phyloP scores from a whole-genome alignment of 129 eudicot species.

The Kitagawia praeruptora region DNA sequence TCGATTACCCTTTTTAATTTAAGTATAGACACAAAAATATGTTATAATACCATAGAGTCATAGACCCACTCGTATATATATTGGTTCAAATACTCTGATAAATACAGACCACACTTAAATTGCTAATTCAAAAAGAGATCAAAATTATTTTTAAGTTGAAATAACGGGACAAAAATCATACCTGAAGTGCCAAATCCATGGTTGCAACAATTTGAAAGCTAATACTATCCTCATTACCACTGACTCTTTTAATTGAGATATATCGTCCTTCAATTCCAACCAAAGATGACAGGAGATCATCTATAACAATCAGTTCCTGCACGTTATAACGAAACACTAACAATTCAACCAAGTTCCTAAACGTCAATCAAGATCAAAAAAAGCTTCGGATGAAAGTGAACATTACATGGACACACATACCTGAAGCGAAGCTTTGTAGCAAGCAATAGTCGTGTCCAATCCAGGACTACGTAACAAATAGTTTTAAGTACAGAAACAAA shows the following conservation, averaged over 20 bases:
- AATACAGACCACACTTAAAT: not conserved
- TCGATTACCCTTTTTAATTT: not conserved
- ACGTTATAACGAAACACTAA: not conserved
- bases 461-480: conserved; percentile 31
- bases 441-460: conserved; percentile 57
- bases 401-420: conserved; percentile 21
- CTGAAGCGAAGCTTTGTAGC: conserved; percentile 72
- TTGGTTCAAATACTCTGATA: not conserved
- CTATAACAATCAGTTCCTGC: conserved; percentile 87
- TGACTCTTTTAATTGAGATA: conserved; percentile 44
- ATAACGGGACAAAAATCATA: conserved; percentile 8
- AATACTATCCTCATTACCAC: conserved; percentile 44
- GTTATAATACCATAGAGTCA: not conserved
- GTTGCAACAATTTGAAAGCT: conserved; percentile 76
- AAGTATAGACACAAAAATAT: not conserved
- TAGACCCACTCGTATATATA: not conserved
- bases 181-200: conserved; percentile 97
- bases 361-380: not conserved
- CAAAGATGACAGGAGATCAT: conserved; percentile 75
- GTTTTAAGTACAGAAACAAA: not conserved
- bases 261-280: conserved; percentile 91
- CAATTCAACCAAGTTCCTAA: not conserved
- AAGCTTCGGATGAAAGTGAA: not conserved
- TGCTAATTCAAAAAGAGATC: not conserved
- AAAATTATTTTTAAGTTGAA: not conserved